Evolutionary conservation across 192 early-diverging fungal genomes (phyloP), one percentile per base, ranked within the genome.

Genomic region (Gigaspora rosea): DNA sequence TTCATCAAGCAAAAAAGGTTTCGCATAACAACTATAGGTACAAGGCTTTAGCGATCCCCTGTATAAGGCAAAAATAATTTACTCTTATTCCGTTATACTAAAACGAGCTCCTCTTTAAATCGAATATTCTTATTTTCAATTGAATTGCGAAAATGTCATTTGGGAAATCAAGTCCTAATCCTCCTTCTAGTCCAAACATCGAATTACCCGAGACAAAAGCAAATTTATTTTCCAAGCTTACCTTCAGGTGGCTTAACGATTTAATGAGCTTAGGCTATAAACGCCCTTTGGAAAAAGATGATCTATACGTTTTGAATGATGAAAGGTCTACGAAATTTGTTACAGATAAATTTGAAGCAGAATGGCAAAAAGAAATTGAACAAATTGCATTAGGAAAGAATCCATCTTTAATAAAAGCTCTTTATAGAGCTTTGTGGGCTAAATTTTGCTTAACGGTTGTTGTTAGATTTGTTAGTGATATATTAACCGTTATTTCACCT

Each of bases 181-280:
- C 64, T n/a, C 8, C 32, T 18, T 35, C 64, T 41, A 41, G 18
- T 41, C 15, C 64, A 20, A 10, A 47, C 16, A n/a, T 8, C 0
- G 33, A 41, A 66, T n/a, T 66, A 52, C 91, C 91, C 3, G 88
- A 92, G 65, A 71, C 56, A 47, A 86, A 80, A 3, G 86, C 91
- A 47, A 88, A 87, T 48, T 70, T 88, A 35, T 74, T 89, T n/a
- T 90, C 90, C 59, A 78, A 78, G 10, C 74, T 92, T 54, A 86
- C 86, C 58, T 91, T 91, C 47, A 79, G 82, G 56, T 92, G 89
- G 90, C 83, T 89, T 59, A 86, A 85, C 74, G 90, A 85, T 2
- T 77, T 87, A 81, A 87, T 88, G 84, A 86, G 79, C 79, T 85
- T 86, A n/a, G 94, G 89, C 16, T 90, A 89, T 70, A 82, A 84